Conservation (phyloP, 371 early-diverging fungal species). For the Mucor indicus region DNA sequence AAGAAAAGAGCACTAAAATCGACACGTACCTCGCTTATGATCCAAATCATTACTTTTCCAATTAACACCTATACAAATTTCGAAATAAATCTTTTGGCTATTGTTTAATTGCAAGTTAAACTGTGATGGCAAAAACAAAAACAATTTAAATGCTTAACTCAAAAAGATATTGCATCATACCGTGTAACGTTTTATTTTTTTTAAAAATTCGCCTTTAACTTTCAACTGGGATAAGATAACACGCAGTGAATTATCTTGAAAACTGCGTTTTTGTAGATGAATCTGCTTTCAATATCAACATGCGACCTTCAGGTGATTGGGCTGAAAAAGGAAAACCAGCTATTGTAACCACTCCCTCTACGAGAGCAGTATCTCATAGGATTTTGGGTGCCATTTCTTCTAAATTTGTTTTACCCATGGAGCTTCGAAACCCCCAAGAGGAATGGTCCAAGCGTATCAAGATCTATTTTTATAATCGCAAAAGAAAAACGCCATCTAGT, state of each 20-base stretch:
- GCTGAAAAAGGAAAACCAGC: slow-evolving; percentile 13
- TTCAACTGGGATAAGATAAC: slow-evolving; percentile 2
- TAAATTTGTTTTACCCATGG: slow-evolving; percentile 19
- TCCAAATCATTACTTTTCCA: slow-evolving; percentile 4
- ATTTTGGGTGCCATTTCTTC: slow-evolving; percentile 15
- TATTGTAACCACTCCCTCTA: slow-evolving; percentile 19
- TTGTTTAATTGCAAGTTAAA: slow-evolving; percentile 1
- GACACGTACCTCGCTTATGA: slow-evolving; percentile 7
- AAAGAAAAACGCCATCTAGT: slow-evolving; percentile 1
- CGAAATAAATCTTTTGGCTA: slow-evolving; percentile 3
- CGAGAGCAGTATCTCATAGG: slow-evolving; percentile 13
- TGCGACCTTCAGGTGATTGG: slow-evolving; percentile 13
- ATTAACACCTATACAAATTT: background rate
- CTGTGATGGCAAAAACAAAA: background rate
- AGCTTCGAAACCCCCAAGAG: slow-evolving; percentile 11
- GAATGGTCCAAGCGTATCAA: slow-evolving; percentile 9
- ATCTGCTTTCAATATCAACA: slow-evolving; percentile 18
- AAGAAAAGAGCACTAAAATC: slow-evolving; percentile 14
- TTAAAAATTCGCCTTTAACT: background rate
- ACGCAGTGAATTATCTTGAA: slow-evolving; percentile 3
- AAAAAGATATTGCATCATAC: slow-evolving; percentile 1
- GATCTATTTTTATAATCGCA: slow-evolving; percentile 2
- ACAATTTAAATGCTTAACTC: slow-evolving; percentile 2
- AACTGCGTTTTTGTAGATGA: slow-evolving; percentile 14
- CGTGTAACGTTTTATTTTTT: background rate